Conservation (phyloP, 176 grass and related monocot genomes). For the Pharus latifolius region DNA sequence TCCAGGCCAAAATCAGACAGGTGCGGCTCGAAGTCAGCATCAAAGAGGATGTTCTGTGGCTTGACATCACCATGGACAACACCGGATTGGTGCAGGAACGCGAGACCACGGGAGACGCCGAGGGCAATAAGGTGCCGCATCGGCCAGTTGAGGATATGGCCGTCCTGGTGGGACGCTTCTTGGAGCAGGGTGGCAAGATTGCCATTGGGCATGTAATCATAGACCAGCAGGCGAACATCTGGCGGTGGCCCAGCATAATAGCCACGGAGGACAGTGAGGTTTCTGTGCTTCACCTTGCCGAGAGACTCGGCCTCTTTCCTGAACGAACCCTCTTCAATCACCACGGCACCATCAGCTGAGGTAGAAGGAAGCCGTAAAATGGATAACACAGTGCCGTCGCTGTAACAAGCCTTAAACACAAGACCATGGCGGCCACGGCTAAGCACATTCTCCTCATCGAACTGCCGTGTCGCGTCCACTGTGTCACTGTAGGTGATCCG, state of each 20-base stretch:
- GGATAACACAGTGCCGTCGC: constrained; percentile 78
- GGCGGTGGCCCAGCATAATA: constrained; percentile 96
- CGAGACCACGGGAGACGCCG: constrained; percentile 71
- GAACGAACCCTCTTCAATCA: constrained; percentile 85
- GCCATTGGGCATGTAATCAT: constrained; percentile 99
- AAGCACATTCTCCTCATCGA: constrained; percentile 89
- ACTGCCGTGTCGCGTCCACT: constrained; percentile 73
- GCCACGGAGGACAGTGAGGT: constrained; percentile 84
- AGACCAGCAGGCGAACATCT: constrained; percentile 81
- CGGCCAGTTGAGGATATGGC: constrained; percentile 96
- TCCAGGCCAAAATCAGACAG: constrained; percentile 91
- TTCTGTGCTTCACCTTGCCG: constrained; percentile 96
- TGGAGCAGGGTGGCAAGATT: constrained; percentile 92
- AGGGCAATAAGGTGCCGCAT: constrained; percentile 98
- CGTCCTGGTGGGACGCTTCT: constrained; percentile 94
- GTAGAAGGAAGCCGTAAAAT: constrained; percentile 86
- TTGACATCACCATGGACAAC: constrained; percentile 91
- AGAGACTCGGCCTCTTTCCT: constrained; percentile 88
- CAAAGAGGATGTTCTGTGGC: constrained; percentile 91
- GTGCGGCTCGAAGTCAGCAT: constrained; percentile 95
- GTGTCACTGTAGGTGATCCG: constrained; percentile 88
- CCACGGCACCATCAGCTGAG: constrained; percentile 71
- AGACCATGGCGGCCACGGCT: constrained; percentile 92
- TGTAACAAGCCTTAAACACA: constrained; percentile 97
- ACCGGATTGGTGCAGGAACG: constrained; percentile 78